phyloP scores from a whole-genome alignment of 2,329 filamentous ascomycete genomes.

The Paracoccidioides brasiliensis region DNA sequence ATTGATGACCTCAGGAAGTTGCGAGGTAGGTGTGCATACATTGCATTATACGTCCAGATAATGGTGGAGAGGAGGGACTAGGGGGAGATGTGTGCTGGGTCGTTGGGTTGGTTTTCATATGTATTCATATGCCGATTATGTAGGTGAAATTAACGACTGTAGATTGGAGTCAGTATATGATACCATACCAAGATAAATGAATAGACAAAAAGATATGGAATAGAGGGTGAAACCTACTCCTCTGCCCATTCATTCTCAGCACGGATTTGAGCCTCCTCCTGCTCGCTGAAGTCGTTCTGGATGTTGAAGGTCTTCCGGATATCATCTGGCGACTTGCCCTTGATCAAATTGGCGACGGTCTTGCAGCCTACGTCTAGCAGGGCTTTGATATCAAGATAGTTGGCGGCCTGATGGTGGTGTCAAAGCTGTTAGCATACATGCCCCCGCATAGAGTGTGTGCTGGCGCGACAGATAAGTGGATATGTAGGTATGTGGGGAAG shows the following conservation, averaged over 20 bases:
- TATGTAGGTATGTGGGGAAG: neutral
- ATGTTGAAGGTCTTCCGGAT: slow-evolving; percentile 99
- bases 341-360: slow-evolving; percentile 99
- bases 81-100: neutral
- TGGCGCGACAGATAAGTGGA: too few relatives aligned
- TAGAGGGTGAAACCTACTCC: slow-evolving; percentile 41
- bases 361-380: slow-evolving; percentile 97
- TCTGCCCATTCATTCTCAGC: slow-evolving; percentile 87
- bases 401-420: slow-evolving; percentile 55
- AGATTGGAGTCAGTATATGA: neutral
- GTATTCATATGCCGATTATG: neutral
- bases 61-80: neutral
- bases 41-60: neutral
- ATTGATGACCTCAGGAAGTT: neutral
- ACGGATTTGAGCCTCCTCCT: slow-evolving; percentile 96
- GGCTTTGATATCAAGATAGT: slow-evolving; percentile 98
- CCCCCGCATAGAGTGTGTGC: neutral
- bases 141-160: neutral
- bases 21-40: neutral
- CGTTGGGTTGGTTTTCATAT: neutral
- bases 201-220: neutral
- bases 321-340: slow-evolving; percentile 98
- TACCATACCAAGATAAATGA: slow-evolving; percentile 2
- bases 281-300: slow-evolving; percentile 96
- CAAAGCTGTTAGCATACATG: neutral